These are phyloP conservation scores for Groenewaldozyma auringiensis DNA, from an alignment of 1,139 yeast genomes.

Conservation along the genomic window DNA sequence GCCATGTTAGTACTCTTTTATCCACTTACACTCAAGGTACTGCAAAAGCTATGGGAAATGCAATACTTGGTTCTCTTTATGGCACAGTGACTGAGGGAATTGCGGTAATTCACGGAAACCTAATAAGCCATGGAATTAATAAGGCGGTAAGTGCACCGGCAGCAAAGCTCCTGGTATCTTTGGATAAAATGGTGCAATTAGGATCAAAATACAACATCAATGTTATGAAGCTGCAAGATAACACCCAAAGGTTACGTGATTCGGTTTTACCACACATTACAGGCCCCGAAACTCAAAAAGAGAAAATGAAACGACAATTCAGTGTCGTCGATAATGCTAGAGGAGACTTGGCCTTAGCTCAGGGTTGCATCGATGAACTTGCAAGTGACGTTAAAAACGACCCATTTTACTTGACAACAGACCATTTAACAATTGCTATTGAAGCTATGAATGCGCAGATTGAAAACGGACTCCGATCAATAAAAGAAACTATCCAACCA, in stretches of 20 bases:
- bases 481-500: not conserved
- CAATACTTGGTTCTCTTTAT: slow-evolving; percentile 25
- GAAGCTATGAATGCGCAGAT: slow-evolving; percentile 1
- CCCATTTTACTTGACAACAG: not conserved
- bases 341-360: not conserved
- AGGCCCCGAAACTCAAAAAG: not conserved
- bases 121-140: not conserved
- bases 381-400: not conserved
- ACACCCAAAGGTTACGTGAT: not conserved
- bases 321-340: slow-evolving; percentile 1
- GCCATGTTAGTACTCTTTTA: not conserved
- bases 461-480: not conserved
- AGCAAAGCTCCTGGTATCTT: not conserved
- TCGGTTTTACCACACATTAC: not conserved
- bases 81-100: slow-evolving; percentile 30
- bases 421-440: not conserved
- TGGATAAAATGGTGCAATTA: not conserved
- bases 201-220: not conserved
- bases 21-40: not conserved
- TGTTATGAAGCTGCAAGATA: not conserved
- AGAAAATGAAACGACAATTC: slow-evolving; percentile 1
- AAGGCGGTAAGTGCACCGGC: not conserved
- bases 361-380: not conserved
- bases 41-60: slow-evolving; percentile 2
- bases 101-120: slow-evolving; percentile 23